Evolutionary conservation across 495 filamentous ascomycete genomes (phyloP).

Genomic region (Neurospora sp.): DNA sequence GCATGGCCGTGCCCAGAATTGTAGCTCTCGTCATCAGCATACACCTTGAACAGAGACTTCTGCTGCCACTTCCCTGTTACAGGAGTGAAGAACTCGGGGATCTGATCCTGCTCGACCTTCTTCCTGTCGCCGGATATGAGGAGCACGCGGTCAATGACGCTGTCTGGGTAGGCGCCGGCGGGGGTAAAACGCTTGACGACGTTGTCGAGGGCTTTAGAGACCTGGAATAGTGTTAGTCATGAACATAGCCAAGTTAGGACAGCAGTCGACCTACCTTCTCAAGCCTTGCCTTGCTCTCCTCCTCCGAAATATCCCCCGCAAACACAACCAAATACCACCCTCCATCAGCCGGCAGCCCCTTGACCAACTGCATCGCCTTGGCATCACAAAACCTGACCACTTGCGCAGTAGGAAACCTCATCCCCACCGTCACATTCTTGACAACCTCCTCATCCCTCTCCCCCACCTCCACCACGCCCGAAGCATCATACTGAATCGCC

Average conservation of each 20-base stretch:
- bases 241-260: neutral
- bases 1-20: conserved; percentile 54
- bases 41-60: conserved; percentile 52
- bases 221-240: conserved; percentile 7
- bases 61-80: conserved; percentile 49
- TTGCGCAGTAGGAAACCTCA: conserved; percentile 46
- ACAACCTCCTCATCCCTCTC: conserved; percentile 25
- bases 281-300: conserved; percentile 23
- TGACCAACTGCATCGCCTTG: conserved; percentile 42
- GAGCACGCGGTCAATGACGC: conserved; percentile 51
- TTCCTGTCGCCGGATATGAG: conserved; percentile 45
- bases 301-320: conserved; percentile 37
- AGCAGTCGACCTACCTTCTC: conserved; percentile 29
- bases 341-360: conserved; percentile 42
- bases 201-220: conserved; percentile 19
- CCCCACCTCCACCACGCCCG: conserved; percentile 31
- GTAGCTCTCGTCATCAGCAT: conserved; percentile 58
- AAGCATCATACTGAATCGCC: conserved; percentile 47
- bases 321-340: conserved; percentile 55
- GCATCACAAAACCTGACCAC: conserved; percentile 51
- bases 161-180: conserved; percentile 36
- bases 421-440: conserved; percentile 40
- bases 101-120: conserved; percentile 46
- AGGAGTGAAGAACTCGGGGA: conserved; percentile 51
- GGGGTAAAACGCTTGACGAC: conserved; percentile 39